Base-by-base conservation (phyloP, 1,284 basidiomycete genomes). In the Gomphus bonarii region DNA sequence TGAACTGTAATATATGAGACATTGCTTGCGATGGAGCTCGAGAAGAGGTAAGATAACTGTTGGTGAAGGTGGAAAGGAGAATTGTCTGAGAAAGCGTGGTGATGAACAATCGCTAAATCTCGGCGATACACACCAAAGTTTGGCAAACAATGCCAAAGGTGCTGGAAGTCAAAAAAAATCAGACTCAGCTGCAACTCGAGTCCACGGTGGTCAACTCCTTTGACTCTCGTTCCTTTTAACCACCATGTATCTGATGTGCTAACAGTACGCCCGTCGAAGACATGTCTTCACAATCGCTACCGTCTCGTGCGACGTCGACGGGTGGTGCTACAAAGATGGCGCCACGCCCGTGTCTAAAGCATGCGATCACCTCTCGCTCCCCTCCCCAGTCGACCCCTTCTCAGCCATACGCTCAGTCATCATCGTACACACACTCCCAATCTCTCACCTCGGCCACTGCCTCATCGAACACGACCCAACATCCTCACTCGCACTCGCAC, bases 401-500 rank as follows among this genome's bases (percentile, higher is more conserved):
- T 18, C 42, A 22, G 9, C 42, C 18, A 12, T 12, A 10, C 9
- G 7, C 50, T 11, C 36, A 52, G 8, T 16, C 25, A 25, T 25
- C 25, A 4, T 25, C 50, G 1, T 16, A 22, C 22, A n/a, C 50
- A 18, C 33, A 52, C 50, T 22, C 50, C 22, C 35, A 20, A 20
- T n/a, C 36, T 2, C 33, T 2, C 22, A 16, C 35, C 11, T 3
- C 12, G 7, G 28, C 33, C 25, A 6, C 49, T 14, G 3, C 33
- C 5, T 18, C 50, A 18, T 18, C 50, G 16, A 16, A 40, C 38
- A 20, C n/a, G 11, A 38, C 35, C 35, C 50, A 10, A 7, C 50
- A 25, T 38, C 11, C 20, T 12, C 36, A 22, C 18, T 3, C 52
- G 16, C 57, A 55, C 60, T 61, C 63, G 55, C 68, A 63, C 46